Evolutionary conservation across 2,329 filamentous ascomycete species (phyloP), one percentile per base, ranked within the genome.

Genomic region (Clarireedia monteithiana): DNA sequence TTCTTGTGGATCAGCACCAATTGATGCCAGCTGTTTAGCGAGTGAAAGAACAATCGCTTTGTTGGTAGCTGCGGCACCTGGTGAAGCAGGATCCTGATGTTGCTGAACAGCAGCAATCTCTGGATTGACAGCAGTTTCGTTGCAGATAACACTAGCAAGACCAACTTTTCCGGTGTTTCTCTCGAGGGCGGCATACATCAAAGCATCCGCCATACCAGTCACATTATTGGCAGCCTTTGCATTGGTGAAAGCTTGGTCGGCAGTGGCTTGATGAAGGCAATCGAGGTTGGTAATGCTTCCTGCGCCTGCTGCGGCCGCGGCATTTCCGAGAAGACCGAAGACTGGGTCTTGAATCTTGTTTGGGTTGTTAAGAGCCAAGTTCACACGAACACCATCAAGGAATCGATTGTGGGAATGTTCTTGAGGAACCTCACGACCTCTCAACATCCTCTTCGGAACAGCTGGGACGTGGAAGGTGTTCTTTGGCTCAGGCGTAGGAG

Each of bases 61-160:
- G 74, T 87, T 87, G 48, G 74, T 71, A 1, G 68, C 76, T 14
- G 77, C 75, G 12, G 83, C 80, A 44, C 76, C 77, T 3, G 74
- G 66, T 0, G 80, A 80, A 20, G 84, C 84, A 27, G 84, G 82
- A 67, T 88, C 84, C 71, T 88, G 83, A 70, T 87, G 84, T 70
- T 85, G 82, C 53, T 74, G 71, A 58, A 88, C 68, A 45, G 81
- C 81, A 27, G 75, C 78, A 64, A 88, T 85, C 72, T 87, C 83
- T 2, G 83, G 77, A 71, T 88, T 88, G 57, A 75, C 73, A 15
- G 84, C 80, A 64, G 77, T 81, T 67, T 70, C 72, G 42, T 70
- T 75, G 73, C 84, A 88, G 49, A 77, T 69, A 34, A 76, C 79
- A 48, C 79, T 83, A n/a, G 75, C 76, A 46, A 74, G 69, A 50